Conservation (phyloP, 345 rosid species). For the Eucalyptus polybractea region DNA sequence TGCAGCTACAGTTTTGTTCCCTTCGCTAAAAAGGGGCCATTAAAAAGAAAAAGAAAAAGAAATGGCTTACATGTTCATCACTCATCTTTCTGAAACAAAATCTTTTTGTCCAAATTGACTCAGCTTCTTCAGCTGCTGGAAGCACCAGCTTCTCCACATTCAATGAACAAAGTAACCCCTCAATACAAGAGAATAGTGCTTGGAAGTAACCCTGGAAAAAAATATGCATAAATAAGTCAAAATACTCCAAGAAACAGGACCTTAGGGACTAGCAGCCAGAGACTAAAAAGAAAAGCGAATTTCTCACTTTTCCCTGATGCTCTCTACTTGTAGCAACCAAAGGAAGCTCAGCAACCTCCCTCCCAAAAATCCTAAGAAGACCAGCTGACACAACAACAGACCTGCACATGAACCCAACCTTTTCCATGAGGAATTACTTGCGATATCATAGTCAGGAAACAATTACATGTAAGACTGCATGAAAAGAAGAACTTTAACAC, state of each 20-base stretch:
- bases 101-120: conserved; percentile 83
- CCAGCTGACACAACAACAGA: conserved; percentile 89
- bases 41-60: not conserved
- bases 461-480: not conserved
- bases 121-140: conserved; percentile 96
- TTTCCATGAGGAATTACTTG: not conserved
- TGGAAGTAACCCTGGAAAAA: conserved; percentile 75
- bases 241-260: not conserved
- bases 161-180: conserved; percentile 58
- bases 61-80: conserved; percentile 55
- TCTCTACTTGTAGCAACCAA: conserved; percentile 86
- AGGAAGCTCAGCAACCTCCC: conserved; percentile 95
- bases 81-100: conserved; percentile 79
- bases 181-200: conserved; percentile 75
- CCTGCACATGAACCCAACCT: conserved; percentile 16
- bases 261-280: not conserved
- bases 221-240: not conserved
- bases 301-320: conserved; percentile 80
- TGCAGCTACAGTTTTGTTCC: not conserved
- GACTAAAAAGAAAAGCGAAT: not conserved
- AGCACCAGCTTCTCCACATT: conserved; percentile 80
- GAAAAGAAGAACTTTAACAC: not conserved
- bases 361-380: conserved; percentile 83
- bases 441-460: not conserved
- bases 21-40: not conserved